phyloP scores from a whole-genome alignment of 2,329 filamentous ascomycete species.

The Fusarium bactridioides region DNA sequence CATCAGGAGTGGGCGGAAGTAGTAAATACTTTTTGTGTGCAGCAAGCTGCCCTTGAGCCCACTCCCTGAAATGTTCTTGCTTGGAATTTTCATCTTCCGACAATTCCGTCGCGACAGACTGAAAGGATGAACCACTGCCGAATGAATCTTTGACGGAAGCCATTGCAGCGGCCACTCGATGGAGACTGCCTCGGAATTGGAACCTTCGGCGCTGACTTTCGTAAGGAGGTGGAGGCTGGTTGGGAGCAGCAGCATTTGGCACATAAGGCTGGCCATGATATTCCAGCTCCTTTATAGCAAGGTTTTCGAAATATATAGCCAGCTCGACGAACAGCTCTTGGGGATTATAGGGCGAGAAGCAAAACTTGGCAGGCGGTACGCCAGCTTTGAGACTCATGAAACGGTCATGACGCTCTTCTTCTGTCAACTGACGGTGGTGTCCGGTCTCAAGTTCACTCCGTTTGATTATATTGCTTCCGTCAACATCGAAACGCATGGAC shows the following conservation, averaged over 20 bases:
- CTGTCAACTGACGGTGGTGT: neutral
- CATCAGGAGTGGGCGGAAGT: neutral
- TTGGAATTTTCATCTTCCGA: neutral
- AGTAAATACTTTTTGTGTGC: fast-evolving
- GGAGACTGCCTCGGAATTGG: neutral
- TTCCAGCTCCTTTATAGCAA: neutral
- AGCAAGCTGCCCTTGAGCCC: fast-evolving
- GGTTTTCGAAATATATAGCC: fast-evolving
- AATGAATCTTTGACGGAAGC: neutral
- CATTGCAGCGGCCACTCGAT: neutral
- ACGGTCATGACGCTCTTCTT: neutral
- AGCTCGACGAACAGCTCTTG: neutral
- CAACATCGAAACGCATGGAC: neutral
- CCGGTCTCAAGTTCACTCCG: neutral
- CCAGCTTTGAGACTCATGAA: neutral
- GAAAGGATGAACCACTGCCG: neutral
- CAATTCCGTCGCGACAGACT: neutral
- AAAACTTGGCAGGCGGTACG: neutral
- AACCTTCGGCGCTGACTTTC: neutral
- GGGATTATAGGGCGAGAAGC: neutral
- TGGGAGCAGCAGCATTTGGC: too few relatives aligned
- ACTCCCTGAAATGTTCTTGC: neutral
- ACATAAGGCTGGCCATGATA: neutral
- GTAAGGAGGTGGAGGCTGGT: neutral
- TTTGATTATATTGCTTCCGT: neutral